A percentile compares a stretch with the other conserved stretches of the same genome.
These are phyloP conservation scores for Fomes fomentarius DNA, from an alignment of 1,284 basidiomycete species.

Conservation along the genomic window DNA sequence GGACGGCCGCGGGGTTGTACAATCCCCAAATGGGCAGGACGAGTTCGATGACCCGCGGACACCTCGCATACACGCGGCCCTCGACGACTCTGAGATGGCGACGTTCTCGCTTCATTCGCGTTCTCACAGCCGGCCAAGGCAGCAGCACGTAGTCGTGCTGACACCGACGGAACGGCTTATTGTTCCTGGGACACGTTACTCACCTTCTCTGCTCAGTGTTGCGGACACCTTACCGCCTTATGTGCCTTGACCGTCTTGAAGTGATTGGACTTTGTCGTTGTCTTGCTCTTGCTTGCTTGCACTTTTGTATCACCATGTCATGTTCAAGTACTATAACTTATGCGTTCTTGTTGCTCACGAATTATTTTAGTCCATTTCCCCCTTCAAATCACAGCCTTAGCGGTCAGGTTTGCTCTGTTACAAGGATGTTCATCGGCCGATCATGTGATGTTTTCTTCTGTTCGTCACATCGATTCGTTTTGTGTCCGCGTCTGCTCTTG, in stretches of 20 bases:
- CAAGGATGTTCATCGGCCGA: too few relatives aligned
- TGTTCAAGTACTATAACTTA: too few relatives aligned
- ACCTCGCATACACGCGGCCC: slow-evolving; percentile 73
- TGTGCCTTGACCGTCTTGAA: slow-evolving; percentile 4
- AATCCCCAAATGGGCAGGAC: slow-evolving; percentile 41
- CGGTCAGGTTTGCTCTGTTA: too few relatives aligned
- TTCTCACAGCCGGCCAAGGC: slow-evolving; percentile 42
- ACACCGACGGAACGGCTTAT: slow-evolving; percentile 76
- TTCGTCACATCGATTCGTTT: too few relatives aligned
- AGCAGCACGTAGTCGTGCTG: slow-evolving; percentile 80
- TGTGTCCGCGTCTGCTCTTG: too few relatives aligned
- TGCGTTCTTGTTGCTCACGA: too few relatives aligned
- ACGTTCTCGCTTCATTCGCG: not conserved
- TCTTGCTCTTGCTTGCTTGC: not conserved
- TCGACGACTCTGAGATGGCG: slow-evolving; percentile 57
- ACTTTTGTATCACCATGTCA: too few relatives aligned
- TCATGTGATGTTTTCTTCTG: too few relatives aligned
- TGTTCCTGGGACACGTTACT: slow-evolving; percentile 61
- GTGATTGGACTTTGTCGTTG: not conserved
- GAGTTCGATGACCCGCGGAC: slow-evolving; percentile 59
- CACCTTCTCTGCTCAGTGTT: slow-evolving; percentile 46
- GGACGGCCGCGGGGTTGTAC: slow-evolving; percentile 72
- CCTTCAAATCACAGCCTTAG: too few relatives aligned
- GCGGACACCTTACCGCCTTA: slow-evolving; percentile 22
- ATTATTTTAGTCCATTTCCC: too few relatives aligned